These are phyloP conservation scores for Agrocybe praecox DNA, from an alignment of 768 basidiomycete species.

Conservation along the genomic window DNA sequence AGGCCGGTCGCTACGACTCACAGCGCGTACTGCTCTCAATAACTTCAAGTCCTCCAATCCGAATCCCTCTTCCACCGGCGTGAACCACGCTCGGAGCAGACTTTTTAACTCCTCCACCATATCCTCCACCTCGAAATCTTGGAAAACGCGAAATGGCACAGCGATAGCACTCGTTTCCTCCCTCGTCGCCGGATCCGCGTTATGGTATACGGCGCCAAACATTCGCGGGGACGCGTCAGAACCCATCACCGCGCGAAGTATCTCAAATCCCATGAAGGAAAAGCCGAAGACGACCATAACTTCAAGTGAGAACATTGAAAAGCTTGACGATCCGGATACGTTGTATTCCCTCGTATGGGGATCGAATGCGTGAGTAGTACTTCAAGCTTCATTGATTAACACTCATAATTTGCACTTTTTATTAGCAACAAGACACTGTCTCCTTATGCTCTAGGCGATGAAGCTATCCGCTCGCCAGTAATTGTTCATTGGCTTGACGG, in stretches of 20 bases:
- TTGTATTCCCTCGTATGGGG: slow-evolving; percentile 70
- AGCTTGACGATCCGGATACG: slow-evolving; percentile 25
- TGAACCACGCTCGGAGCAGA: neutral
- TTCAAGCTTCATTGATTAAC: neutral
- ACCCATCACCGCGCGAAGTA: neutral
- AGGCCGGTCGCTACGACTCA: no score
- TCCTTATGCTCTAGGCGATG: slow-evolving; percentile 37
- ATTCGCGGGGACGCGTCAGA: neutral
- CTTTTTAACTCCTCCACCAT: neutral
- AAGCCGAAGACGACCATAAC: slow-evolving; percentile 9
- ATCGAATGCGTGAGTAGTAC: slow-evolving; percentile 60
- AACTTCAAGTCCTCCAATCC: neutral
- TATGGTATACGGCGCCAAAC: neutral
- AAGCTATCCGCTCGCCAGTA: slow-evolving; percentile 50
- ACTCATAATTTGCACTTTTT: no score
- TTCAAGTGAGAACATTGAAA: slow-evolving; percentile 13
- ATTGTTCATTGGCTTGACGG: slow-evolving; percentile 61
- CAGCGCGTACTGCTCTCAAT: neutral
- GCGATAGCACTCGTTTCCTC: neutral
- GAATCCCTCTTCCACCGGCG: neutral
- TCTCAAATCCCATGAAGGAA: neutral
- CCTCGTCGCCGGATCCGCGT: neutral
- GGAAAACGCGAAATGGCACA: neutral
- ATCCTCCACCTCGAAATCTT: neutral
- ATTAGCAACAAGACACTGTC: slow-evolving; percentile 49